Evolutionary conservation across 257 asterid species (phyloP).

Genomic region (Lycium ferocissimum): DNA sequence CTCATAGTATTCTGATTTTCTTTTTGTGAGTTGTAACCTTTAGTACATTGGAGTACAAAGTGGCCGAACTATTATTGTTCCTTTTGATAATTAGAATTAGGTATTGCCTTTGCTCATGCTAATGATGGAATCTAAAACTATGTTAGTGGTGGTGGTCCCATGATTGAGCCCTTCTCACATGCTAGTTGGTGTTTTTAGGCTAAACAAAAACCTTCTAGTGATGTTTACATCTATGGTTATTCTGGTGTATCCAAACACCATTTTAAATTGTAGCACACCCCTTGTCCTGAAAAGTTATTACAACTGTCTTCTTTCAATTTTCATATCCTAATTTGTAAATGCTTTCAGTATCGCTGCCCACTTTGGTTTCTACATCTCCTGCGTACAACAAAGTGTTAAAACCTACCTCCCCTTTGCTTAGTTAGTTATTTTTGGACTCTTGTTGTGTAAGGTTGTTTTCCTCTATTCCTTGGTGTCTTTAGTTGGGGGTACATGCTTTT

Average conservation of each 20-base stretch:
- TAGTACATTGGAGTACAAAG: conserved; percentile 33
- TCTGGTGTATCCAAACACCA: conserved; percentile 38
- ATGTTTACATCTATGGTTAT: conserved; percentile 42
- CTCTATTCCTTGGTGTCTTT: conserved; percentile 38
- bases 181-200: conserved; percentile 48
- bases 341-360: conserved; percentile 14
- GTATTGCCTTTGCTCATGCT: conserved; percentile 42
- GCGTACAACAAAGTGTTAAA: conserved; percentile 30
- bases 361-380: conserved; percentile 31
- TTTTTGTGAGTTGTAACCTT: conserved; percentile 11
- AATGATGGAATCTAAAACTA: conserved; percentile 53
- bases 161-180: conserved; percentile 56
- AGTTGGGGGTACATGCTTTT: conserved; percentile 37
- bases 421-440: conserved; percentile 49
- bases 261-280: conserved; percentile 40
- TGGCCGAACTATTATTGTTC: conserved; percentile 40
- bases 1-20: conserved; percentile 27
- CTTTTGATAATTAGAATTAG: conserved; percentile 44
- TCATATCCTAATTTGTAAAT: conserved; percentile 26
- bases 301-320: conserved; percentile 42
- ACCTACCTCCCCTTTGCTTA: conserved; percentile 34
- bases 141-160: conserved; percentile 48
- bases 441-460: conserved; percentile 44
- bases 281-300: conserved; percentile 50
- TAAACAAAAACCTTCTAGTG: conserved; percentile 45